A percentile compares a stretch with the other conserved stretches of the same genome.
These are phyloP conservation scores for Scheffersomyces amazonensis DNA, from an alignment of 805 yeast species.

Conservation along the genomic window DNA sequence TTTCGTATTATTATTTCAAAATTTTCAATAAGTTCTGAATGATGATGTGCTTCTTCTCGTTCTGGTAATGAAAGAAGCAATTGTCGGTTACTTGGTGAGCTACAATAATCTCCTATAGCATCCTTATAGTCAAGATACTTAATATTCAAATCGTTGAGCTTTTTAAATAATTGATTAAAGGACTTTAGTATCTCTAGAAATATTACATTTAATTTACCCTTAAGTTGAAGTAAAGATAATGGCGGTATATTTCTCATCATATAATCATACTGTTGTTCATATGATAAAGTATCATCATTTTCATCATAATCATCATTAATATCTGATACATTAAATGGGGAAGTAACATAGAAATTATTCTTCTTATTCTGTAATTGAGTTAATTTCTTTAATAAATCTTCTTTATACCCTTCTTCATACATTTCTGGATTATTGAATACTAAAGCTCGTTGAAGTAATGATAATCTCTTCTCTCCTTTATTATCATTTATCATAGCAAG, in stretches of 20 bases:
- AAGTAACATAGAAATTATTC: slow-evolving; percentile 20
- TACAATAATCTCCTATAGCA: slow-evolving; percentile 20
- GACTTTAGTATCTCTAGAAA: slow-evolving; percentile 33
- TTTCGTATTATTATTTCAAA: slow-evolving; percentile 25
- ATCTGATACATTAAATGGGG: slow-evolving; percentile 25
- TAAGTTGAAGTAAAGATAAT: slow-evolving; percentile 28
- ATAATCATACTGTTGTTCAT: slow-evolving; percentile 23
- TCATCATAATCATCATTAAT: slow-evolving; percentile 12
- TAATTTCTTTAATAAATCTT: slow-evolving; percentile 18
- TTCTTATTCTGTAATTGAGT: slow-evolving; percentile 8
- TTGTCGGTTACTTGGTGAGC: slow-evolving; percentile 9
- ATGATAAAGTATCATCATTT: slow-evolving; percentile 9
- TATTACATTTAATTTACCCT: slow-evolving; percentile 28
- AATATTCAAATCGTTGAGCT: slow-evolving; percentile 24
- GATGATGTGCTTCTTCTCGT: slow-evolving; percentile 28
- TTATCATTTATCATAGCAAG: slow-evolving; percentile 38
- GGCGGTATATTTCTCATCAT: slow-evolving; percentile 22
- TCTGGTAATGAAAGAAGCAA: slow-evolving; percentile 23
- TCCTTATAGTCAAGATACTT: slow-evolving; percentile 27
- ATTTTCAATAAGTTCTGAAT: slow-evolving; percentile 24
- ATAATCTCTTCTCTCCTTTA: slow-evolving; percentile 23
- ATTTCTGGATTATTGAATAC: slow-evolving; percentile 24
- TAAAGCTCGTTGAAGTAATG: slow-evolving; percentile 25
- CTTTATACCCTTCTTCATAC: slow-evolving; percentile 28
- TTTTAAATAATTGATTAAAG: slow-evolving; percentile 28